Base-by-base conservation (phyloP, 768 basidiomycete species). In the Kwoniella dejecticola region DNA sequence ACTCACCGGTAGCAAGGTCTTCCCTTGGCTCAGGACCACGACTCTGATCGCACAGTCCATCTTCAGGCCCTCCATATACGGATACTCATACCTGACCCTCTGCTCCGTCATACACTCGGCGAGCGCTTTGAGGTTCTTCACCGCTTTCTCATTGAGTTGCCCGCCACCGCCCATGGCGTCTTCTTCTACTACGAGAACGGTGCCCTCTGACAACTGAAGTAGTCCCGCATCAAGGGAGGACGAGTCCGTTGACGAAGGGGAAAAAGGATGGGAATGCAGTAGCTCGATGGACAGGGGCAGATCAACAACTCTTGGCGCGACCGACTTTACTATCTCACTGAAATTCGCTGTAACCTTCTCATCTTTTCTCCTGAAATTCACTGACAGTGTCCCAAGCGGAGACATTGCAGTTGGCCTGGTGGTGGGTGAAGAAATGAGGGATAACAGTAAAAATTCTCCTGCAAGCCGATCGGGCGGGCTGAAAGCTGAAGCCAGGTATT, bases 1-100 rank as follows among this genome's bases (percentile, higher is more conserved):
- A 64, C 74, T 64, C 47, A 77, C 77, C 13, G 77, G 77, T 30
- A 77, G 30, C 50, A 79, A 44, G 38, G 66, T 76, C 54, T 75
- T 76, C 19, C 74, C 76, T 36, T 76, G 65, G 27, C 72, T 70
- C 31, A 74, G 40, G 4, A 79, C 71, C 2, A 70, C 30, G 11
- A 68, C 53, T 36, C 65, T 63, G 1, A 74, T 62, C 29, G 70
- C 69, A 31, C 70, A 68, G 4, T 76, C 71, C 74, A 79, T 77
- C 61, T 74, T 75, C 52, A 79, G 60, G 1, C 64, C 69, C 19
- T 77, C 72, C 58, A 76, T 72, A 53, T 67, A 79, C 7, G 77
- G 77, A 55, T 74, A 79, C 45, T 76, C 70, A 58, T 79, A 79
- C 26, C 68, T 56, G 13, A 79, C 41, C 26, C 57, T 64, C 48